These are phyloP conservation scores for Alternaria ventricosa DNA, from an alignment of 2,329 filamentous ascomycete species.

Conservation along the genomic window DNA sequence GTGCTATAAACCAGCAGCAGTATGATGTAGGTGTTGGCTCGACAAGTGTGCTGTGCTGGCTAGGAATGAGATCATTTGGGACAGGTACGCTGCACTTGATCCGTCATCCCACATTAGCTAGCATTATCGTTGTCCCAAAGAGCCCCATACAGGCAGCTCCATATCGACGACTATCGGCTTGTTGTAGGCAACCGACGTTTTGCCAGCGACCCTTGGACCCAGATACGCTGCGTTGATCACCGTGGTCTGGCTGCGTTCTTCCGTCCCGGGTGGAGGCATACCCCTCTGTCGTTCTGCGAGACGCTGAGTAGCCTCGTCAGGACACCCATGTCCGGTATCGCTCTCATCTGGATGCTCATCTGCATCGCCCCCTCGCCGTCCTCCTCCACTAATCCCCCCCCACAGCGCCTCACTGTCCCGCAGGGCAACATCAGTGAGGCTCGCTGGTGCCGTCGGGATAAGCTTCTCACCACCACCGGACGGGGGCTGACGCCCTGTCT, in stretches of 20 bases:
- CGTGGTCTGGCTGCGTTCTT: constrained; percentile 69
- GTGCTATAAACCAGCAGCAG: constrained; percentile 1
- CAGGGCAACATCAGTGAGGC: constrained; percentile 24
- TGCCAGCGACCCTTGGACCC: constrained; percentile 64
- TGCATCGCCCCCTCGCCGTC: constrained; percentile 21
- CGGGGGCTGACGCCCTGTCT: constrained; percentile 19
- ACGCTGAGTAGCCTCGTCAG: constrained; percentile 27
- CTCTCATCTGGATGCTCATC: constrained; percentile 18
- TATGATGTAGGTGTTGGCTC: background rate
- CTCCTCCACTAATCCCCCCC: constrained; percentile 11
- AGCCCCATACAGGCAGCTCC: constrained; percentile 67
- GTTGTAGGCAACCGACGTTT: constrained; percentile 68
- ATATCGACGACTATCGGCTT: constrained; percentile 86
- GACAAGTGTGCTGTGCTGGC: constrained; percentile 7
- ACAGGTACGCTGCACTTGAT: constrained; percentile 18
- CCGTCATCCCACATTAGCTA: constrained; percentile 17
- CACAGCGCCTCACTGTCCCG: constrained; percentile 29
- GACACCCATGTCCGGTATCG: constrained; percentile 25
- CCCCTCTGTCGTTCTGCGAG: background rate
- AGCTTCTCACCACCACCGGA: constrained; percentile 26
- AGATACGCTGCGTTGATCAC: constrained; percentile 81
- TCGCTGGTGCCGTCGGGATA: constrained; percentile 32
- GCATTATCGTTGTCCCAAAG: constrained; percentile 22
- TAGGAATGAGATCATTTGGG: constrained; percentile 31
- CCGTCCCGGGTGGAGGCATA: constrained; percentile 14